A percentile compares a stretch with the other conserved stretches of the same genome.
These are phyloP conservation scores for Xylaria sp. DNA, from an alignment of 2,329 filamentous ascomycete species.

Conservation along the genomic window DNA sequence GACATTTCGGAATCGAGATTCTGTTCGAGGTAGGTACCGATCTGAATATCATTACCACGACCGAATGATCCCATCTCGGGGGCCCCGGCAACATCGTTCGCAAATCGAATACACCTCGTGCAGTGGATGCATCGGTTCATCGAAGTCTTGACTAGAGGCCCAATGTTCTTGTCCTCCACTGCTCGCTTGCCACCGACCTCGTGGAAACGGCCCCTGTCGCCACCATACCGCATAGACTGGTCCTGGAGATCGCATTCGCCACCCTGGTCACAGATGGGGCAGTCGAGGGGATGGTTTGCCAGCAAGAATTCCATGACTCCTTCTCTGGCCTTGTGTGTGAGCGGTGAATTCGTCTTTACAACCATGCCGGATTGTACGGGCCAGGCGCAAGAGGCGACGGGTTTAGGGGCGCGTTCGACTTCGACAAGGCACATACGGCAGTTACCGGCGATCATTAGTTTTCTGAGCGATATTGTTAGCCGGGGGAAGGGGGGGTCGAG, in stretches of 20 bases:
- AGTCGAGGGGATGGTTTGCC: conserved; percentile 94
- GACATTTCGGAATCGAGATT: conserved; percentile 94
- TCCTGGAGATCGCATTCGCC: conserved; percentile 99
- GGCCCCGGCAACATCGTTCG: conserved; percentile 95
- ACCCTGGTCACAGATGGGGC: conserved; percentile 97
- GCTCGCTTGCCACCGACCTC: conserved; percentile 95
- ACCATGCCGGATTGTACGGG: conserved; percentile 98
- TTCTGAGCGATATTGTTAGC: conserved; percentile 64
- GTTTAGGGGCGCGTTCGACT: conserved; percentile 94
- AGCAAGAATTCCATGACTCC: conserved; percentile 99
- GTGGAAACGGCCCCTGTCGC: conserved; percentile 95
- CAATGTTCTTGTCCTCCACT: conserved; percentile 99
- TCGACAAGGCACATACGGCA: conserved; percentile 99
- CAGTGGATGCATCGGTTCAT: conserved; percentile 99
- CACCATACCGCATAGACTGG: conserved; percentile 98
- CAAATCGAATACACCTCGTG: conserved; percentile 95
- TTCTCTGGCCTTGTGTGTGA: conserved; percentile 96
- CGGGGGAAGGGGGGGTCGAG: conserved; percentile 14
- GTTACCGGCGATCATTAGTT: conserved; percentile 98
- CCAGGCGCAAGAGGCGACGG: conserved; percentile 98
- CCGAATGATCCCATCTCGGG: conserved; percentile 93
- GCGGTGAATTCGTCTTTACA: conserved; percentile 95
- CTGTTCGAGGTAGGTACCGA: conserved; percentile 95
- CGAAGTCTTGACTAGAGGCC: conserved; percentile 96
- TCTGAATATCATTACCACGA: conserved; percentile 96